phyloP scores from a whole-genome alignment of 306 rosid genomes.

The Cucurbita ficifolia region DNA sequence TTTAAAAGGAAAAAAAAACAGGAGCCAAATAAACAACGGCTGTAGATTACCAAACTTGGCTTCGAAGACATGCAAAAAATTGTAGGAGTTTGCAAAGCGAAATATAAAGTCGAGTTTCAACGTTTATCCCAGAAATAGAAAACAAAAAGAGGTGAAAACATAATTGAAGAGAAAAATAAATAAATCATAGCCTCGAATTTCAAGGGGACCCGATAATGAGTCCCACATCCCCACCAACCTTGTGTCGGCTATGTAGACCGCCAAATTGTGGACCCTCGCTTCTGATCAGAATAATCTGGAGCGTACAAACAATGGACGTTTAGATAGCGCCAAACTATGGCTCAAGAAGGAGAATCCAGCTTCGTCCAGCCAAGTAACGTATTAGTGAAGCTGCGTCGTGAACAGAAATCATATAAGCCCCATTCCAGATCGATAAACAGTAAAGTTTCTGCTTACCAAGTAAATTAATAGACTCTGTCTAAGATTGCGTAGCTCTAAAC shows the following conservation, averaged over 20 bases:
- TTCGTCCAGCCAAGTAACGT: not conserved
- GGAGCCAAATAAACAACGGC: conserved; percentile 14
- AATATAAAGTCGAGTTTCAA: conserved; percentile 10
- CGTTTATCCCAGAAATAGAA: not conserved
- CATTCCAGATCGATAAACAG: not conserved
- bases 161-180: not conserved
- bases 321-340: not conserved
- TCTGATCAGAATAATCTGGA: not conserved
- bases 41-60: conserved; percentile 23
- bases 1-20: not conserved
- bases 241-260: not conserved
- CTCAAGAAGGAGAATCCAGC: not conserved
- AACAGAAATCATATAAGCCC: not conserved
- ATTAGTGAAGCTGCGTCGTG: not conserved
- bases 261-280: not conserved
- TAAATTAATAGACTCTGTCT: not conserved
- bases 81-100: conserved; percentile 4
- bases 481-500: not conserved
- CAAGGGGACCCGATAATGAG: not conserved
- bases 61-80: conserved; percentile 29
- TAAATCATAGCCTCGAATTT: not conserved
- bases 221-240: not conserved
- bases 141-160: not conserved
- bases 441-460: not conserved
- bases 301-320: not conserved